A percentile compares a stretch with the other conserved stretches of the same genome.
These are phyloP conservation scores for Vachellia collinsii DNA, from an alignment of 306 rosid species.

Conservation along the genomic window DNA sequence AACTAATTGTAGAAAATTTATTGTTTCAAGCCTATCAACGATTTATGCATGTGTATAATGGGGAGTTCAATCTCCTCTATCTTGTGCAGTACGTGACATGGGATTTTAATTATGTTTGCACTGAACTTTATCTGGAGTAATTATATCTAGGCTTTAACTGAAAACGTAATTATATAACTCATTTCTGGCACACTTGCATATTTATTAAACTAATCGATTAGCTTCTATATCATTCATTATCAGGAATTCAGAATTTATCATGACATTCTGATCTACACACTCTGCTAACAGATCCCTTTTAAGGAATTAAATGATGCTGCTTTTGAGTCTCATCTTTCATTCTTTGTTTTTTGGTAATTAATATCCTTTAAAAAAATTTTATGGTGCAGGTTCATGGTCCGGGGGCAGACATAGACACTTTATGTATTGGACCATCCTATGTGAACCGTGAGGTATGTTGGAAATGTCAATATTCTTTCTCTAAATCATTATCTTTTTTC, in stretches of 20 bases:
- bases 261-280: background rate
- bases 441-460: constrained; percentile 71
- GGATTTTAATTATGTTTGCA: background rate
- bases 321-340: too few relatives aligned
- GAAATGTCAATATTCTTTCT: background rate
- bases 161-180: background rate
- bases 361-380: background rate
- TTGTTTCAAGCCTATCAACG: background rate
- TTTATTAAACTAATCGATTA: background rate
- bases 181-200: background rate
- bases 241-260: background rate
- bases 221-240: background rate
- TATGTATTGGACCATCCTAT: constrained; percentile 88
- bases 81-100: background rate
- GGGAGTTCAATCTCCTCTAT: background rate
- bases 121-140: background rate
- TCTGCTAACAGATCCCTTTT: background rate
- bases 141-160: background rate
- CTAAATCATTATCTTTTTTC: constrained; percentile 2
- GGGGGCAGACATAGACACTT: constrained; percentile 86
- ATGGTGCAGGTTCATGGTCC: constrained; percentile 76
- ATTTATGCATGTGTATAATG: background rate
- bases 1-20: background rate
- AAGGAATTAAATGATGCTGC: background rate
- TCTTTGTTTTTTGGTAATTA: background rate